Conservation (phyloP, 192 early-diverging fungal species). For the Coemansia sp. region DNA sequence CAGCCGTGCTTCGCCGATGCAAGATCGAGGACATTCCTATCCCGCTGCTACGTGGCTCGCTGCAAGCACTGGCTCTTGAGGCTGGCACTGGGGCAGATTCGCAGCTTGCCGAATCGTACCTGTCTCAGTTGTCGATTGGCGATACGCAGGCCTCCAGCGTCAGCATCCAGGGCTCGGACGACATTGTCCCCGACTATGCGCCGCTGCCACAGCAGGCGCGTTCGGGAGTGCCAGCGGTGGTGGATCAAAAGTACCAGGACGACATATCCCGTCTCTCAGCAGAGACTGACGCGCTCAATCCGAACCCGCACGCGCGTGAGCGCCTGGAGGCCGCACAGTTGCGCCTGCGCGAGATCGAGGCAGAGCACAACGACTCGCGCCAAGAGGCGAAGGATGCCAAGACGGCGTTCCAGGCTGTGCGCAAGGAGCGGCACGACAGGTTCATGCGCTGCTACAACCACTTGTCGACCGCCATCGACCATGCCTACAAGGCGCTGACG, state of each 20-base stretch:
- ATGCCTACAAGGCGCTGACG: slow-evolving; percentile 96
- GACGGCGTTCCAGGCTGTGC: slow-evolving; percentile 78
- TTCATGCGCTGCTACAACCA: slow-evolving; percentile 90
- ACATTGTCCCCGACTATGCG: slow-evolving; percentile 44
- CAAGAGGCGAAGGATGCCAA: slow-evolving; percentile 81
- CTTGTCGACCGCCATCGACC: slow-evolving; percentile 90
- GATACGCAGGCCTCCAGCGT: slow-evolving; percentile 41
- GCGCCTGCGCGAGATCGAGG: slow-evolving; percentile 77
- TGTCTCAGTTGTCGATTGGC: slow-evolving; percentile 50
- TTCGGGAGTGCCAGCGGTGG: slow-evolving; percentile 14
- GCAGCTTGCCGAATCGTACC: slow-evolving; percentile 37
- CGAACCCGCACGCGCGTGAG: slow-evolving; percentile 90
- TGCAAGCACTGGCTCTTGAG: slow-evolving; percentile 75
- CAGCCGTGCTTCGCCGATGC: slow-evolving; percentile 83
- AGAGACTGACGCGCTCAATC: slow-evolving; percentile 83
- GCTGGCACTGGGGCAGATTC: slow-evolving; percentile 59
- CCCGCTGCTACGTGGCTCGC: slow-evolving; percentile 72
- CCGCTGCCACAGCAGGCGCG: slow-evolving; percentile 32
- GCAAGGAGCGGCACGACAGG: slow-evolving; percentile 65
- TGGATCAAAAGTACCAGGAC: slow-evolving; percentile 40
- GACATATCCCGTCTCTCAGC: slow-evolving; percentile 31
- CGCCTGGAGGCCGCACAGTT: slow-evolving; percentile 83
- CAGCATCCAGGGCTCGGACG: slow-evolving; percentile 25
- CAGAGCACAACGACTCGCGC: slow-evolving; percentile 83
- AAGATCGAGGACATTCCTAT: slow-evolving; percentile 94